These are phyloP conservation scores for Lonicera japonica DNA, from an alignment of 129 eudicot genomes.

Conservation along the genomic window DNA sequence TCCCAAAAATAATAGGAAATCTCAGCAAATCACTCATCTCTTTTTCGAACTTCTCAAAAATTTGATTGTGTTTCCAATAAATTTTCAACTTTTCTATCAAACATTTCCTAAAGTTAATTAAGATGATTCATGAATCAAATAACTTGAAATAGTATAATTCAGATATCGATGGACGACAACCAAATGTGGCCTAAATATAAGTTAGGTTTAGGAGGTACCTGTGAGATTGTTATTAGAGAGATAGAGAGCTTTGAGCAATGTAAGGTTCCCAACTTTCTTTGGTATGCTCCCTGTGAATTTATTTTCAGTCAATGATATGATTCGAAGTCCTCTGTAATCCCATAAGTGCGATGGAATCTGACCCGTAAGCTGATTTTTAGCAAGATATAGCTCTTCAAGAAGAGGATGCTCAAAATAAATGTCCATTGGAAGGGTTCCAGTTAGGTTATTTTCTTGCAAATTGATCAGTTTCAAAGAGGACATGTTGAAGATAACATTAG, in stretches of 20 bases:
- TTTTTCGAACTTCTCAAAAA: no score
- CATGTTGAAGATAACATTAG: conserved; percentile 35
- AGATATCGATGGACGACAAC: no score
- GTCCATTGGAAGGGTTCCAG: conserved; percentile 19
- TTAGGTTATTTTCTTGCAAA: conserved; percentile 20
- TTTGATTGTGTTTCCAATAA: no score
- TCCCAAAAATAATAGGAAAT: no score
- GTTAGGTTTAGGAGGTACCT: conserved; percentile 20
- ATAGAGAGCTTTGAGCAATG: conserved; percentile 18
- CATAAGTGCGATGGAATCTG: conserved; percentile 25
- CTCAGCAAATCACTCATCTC: no score
- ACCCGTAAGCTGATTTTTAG: conserved; percentile 23
- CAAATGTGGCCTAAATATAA: no score
- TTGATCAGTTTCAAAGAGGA: conserved; percentile 24
- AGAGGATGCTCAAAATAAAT: conserved; percentile 5
- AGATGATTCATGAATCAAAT: no score
- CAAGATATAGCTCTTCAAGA: conserved; percentile 26
- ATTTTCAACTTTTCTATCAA: no score
- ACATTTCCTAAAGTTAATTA: no score
- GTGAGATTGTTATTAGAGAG: conserved; percentile 30
- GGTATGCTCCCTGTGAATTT: conserved; percentile 35
- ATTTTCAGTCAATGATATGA: conserved; percentile 17
- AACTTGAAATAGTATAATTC: no score
- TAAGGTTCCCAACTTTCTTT: conserved; percentile 29
- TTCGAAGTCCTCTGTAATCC: conserved; percentile 18